These are phyloP conservation scores for Blastomyces parvus DNA, from an alignment of 2,329 filamentous ascomycete genomes.

Conservation along the genomic window DNA sequence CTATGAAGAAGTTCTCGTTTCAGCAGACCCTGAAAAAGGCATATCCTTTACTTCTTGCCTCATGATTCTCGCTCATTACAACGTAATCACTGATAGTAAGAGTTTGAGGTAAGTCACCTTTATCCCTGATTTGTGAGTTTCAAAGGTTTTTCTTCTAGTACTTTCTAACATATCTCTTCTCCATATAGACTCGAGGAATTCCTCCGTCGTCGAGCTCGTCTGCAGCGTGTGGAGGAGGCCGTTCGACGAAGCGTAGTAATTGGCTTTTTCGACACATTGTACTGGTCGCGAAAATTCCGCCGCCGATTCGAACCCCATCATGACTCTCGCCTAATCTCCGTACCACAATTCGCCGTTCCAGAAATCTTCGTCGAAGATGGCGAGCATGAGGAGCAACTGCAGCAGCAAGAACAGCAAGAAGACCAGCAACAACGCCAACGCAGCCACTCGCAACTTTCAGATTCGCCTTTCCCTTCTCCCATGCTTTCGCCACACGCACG, in stretches of 20 bases:
- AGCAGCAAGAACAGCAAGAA: not conserved
- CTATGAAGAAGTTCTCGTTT: constrained; percentile 91
- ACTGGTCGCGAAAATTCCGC: constrained; percentile 77
- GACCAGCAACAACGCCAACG: not conserved
- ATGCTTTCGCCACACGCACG: constrained; percentile 28
- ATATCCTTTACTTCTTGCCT: constrained; percentile 87
- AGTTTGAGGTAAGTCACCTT: constrained; percentile 59
- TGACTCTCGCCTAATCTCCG: constrained; percentile 62
- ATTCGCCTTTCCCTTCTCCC: constrained; percentile 21
- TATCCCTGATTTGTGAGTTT: not conserved
- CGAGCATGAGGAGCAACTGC: constrained; percentile 31
- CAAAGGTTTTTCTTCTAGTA: constrained; percentile 7
- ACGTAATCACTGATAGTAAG: constrained; percentile 96
- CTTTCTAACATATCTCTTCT: constrained; percentile 21
- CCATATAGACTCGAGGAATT: constrained; percentile 74
- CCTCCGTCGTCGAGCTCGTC: constrained; percentile 72
- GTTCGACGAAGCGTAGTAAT: constrained; percentile 82
- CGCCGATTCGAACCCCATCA: constrained; percentile 62
- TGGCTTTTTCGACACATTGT: constrained; percentile 89
- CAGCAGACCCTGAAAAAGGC: constrained; percentile 77
- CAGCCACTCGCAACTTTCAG: constrained; percentile 3
- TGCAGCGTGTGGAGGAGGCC: constrained; percentile 91
- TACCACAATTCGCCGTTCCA: constrained; percentile 74
- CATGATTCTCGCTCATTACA: constrained; percentile 96
- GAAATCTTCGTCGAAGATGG: constrained; percentile 86